A percentile compares a stretch with the other conserved stretches of the same genome.
Evolutionary conservation across 257 asterid species (phyloP).

Genomic region (Solanum sejunctum): DNA sequence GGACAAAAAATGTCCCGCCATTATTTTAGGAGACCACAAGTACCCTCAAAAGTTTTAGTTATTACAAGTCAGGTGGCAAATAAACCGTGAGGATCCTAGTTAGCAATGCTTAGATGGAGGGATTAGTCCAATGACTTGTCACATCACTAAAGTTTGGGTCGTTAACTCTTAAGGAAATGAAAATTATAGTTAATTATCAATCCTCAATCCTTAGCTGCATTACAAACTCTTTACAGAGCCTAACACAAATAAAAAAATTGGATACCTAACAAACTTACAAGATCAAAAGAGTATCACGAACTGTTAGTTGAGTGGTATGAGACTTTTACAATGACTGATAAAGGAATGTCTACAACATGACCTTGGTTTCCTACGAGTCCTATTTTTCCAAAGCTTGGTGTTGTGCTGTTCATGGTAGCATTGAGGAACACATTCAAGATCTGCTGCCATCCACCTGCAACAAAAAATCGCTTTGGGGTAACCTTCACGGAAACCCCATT

Average conservation of each 20-base stretch:
- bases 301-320: conserved; percentile 34
- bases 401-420: conserved; percentile 50
- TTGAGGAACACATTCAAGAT: conserved; percentile 42
- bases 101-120: too few relatives aligned
- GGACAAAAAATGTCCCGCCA: too few relatives aligned
- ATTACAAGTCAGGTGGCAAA: too few relatives aligned
- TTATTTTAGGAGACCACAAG: too few relatives aligned
- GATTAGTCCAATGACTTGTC: too few relatives aligned
- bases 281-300: conserved; percentile 13
- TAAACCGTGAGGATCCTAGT: too few relatives aligned
- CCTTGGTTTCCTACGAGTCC: conserved; percentile 64
- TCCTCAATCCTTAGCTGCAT: conserved; percentile 30
- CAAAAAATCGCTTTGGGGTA: conserved; percentile 44
- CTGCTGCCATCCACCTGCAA: conserved; percentile 58
- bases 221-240: conserved; percentile 38
- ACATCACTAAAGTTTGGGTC: too few relatives aligned
- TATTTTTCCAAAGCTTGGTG: conserved; percentile 78
- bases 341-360: conserved; percentile 61
- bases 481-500: conserved; percentile 68
- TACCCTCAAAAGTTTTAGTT: too few relatives aligned
- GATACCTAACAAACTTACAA: conserved; percentile 11
- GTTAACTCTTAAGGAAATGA: not conserved
- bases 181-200: not conserved
- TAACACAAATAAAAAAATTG: conserved; percentile 34
- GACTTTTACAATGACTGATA: conserved; percentile 58